A percentile compares a stretch with the other conserved stretches of the same genome.
phyloP scores from a whole-genome alignment of 1,284 basidiomycete species.

The Pseudozyma hubeiensis region DNA sequence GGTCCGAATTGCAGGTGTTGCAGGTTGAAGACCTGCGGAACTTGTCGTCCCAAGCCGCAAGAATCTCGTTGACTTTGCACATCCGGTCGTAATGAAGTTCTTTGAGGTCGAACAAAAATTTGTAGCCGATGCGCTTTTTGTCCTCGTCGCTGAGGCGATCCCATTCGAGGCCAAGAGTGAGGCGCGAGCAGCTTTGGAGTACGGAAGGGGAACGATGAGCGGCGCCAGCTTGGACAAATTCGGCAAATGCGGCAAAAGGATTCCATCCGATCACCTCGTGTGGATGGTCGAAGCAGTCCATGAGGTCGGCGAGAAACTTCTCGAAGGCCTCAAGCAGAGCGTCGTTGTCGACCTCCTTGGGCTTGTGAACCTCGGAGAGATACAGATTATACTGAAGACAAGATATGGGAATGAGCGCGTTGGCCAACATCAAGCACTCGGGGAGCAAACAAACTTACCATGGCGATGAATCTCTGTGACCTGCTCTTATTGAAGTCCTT shows the following conservation, averaged over 20 bases:
- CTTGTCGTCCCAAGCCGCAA: conserved; percentile 18
- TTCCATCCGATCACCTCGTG: conserved; percentile 23
- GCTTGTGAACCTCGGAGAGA: neutral
- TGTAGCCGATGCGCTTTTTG: conserved; percentile 9
- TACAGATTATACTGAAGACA: conserved; percentile 3
- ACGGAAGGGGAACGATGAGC: conserved; percentile 5
- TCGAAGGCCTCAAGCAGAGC: conserved; percentile 9
- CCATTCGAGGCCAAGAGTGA: conserved; percentile 27
- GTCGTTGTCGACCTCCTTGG: neutral
- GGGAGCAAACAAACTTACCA: conserved; percentile 3
- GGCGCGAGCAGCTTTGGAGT: conserved; percentile 18
- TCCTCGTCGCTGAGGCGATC: neutral
- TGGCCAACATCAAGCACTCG: neutral
- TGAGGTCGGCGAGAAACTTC: conserved; percentile 10
- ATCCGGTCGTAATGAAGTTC: conserved; percentile 9
- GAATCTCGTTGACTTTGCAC: conserved; percentile 9
- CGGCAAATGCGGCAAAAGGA: conserved; percentile 24
- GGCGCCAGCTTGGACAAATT: conserved; percentile 27
- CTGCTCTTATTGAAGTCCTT: conserved; percentile 13
- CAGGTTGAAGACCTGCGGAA: conserved; percentile 22
- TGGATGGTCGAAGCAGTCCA: conserved; percentile 43
- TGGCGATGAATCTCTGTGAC: conserved; percentile 9
- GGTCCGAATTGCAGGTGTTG: conserved; percentile 16
- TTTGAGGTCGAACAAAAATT: neutral
- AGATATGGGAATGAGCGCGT: neutral